Evolutionary conservation across 345 rosid species (phyloP).

Genomic region (Erucastrum elatum): DNA sequence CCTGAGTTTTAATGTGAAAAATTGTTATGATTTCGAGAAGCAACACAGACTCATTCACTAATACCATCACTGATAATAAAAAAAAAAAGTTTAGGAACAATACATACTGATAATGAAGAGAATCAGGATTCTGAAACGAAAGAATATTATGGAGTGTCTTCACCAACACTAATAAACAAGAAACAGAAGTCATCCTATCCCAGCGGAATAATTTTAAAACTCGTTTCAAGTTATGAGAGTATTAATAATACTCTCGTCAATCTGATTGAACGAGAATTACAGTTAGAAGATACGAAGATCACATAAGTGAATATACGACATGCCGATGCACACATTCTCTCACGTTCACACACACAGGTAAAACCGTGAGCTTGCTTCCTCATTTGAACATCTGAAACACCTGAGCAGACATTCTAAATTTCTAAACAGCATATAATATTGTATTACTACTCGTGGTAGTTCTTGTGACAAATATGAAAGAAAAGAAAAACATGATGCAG

Average conservation of each 20-base stretch:
- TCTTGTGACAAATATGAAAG: neutral
- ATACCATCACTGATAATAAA: neutral
- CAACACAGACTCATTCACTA: neutral
- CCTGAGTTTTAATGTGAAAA: neutral
- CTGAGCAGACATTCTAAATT: conserved; percentile 57
- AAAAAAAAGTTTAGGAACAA: neutral
- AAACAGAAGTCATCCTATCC: neutral
- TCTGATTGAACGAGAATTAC: neutral
- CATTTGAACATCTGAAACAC: conserved; percentile 64
- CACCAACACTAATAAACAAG: neutral
- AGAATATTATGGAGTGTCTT: neutral
- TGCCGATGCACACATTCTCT: no score
- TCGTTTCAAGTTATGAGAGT: no score
- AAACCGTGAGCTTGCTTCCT: no score
- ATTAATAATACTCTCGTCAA: no score
- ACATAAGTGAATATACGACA: no score
- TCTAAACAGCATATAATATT: neutral
- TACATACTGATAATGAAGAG: neutral
- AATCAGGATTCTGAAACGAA: neutral
- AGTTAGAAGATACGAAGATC: neutral
- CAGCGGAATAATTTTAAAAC: neutral
- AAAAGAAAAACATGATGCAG: conserved; percentile 19
- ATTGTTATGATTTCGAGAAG: neutral
- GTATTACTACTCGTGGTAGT: neutral
- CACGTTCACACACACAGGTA: neutral